Percentiles rank a stretch among this genome's conserved stretches.
These are phyloP conservation scores for Pseudocercospora fijiensis DNA, from an alignment of 2,329 filamentous ascomycete species.

Conservation along the genomic window DNA sequence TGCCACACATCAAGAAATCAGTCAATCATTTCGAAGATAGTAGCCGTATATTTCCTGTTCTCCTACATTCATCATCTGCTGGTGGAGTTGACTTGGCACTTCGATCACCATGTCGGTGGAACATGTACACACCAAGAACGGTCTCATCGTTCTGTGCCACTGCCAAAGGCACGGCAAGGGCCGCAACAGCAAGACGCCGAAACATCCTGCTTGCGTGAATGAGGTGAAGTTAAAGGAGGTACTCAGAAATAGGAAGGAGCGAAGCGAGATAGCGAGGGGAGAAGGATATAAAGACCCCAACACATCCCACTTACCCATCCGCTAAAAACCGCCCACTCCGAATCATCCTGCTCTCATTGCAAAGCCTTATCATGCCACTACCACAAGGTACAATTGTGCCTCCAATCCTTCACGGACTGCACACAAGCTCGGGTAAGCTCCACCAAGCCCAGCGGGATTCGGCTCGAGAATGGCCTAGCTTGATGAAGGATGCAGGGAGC, in stretches of 20 bases:
- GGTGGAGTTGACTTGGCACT: conserved; percentile 73
- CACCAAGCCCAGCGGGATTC: conserved; percentile 16
- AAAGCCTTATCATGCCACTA: not conserved
- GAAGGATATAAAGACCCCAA: conserved; percentile 19
- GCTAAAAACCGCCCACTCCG: not conserved
- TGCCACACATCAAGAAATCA: no score
- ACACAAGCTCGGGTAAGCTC: conserved; percentile 16
- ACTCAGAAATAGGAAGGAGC: not conserved
- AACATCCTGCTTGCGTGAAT: not conserved
- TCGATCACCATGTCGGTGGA: conserved; percentile 85
- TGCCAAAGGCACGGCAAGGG: conserved; percentile 26
- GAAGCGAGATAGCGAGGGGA: conserved; percentile 6
- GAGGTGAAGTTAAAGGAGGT: not conserved
- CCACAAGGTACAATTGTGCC: not conserved
- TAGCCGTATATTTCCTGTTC: not conserved
- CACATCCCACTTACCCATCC: not conserved
- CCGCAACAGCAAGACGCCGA: conserved; percentile 29
- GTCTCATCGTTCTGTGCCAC: conserved; percentile 55
- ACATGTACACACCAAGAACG: conserved; percentile 79
- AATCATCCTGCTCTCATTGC: conserved; percentile 4
- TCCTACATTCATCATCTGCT: conserved; percentile 47
- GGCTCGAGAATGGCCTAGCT: conserved; percentile 21
- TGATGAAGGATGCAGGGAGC: conserved; percentile 22
- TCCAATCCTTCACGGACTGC: conserved; percentile 3
- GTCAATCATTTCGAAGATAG: no score